Evolutionary conservation across 1,284 basidiomycete species (phyloP).

Genomic region (Cutaneotrichosporon sp.): DNA sequence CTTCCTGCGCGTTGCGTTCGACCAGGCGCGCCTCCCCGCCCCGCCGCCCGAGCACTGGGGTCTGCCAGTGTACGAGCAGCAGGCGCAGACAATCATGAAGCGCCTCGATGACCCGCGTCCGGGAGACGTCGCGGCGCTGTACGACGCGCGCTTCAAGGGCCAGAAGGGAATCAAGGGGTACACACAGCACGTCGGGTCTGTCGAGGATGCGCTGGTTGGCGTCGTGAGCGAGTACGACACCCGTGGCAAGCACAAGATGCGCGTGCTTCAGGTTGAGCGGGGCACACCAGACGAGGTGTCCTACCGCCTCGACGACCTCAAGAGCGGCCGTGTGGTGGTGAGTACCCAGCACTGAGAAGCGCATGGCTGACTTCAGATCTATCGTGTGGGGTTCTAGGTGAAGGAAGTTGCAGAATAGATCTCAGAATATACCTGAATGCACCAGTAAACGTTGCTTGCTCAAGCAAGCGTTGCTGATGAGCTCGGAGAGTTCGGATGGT

Average conservation of each 20-base stretch:
- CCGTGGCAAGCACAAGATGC: conserved; percentile 78
- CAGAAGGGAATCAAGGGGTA: conserved; percentile 77
- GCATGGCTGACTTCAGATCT: background rate
- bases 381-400: background rate
- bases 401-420: background rate
- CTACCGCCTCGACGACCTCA: conserved; percentile 27
- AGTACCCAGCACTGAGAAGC: background rate
- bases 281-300: conserved; percentile 33
- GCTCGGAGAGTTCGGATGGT: too few relatives aligned
- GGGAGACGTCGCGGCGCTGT: conserved; percentile 76
- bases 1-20: conserved; percentile 68
- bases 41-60: conserved; percentile 59
- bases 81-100: conserved; percentile 65
- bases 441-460: background rate
- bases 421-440: background rate
- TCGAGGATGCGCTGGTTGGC: conserved; percentile 66
- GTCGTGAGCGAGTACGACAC: conserved; percentile 76
- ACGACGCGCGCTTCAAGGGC: conserved; percentile 81
- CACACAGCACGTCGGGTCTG: conserved; percentile 63
- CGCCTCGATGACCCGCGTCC: conserved; percentile 72
- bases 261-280: conserved; percentile 67
- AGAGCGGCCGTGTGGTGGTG: conserved; percentile 18
- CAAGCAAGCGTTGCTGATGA: too few relatives aligned
- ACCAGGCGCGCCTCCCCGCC: conserved; percentile 37
- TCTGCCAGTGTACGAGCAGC: conserved; percentile 73